phyloP scores from a whole-genome alignment of 306 rosid genomes.

The Gleditsia sinensis region DNA sequence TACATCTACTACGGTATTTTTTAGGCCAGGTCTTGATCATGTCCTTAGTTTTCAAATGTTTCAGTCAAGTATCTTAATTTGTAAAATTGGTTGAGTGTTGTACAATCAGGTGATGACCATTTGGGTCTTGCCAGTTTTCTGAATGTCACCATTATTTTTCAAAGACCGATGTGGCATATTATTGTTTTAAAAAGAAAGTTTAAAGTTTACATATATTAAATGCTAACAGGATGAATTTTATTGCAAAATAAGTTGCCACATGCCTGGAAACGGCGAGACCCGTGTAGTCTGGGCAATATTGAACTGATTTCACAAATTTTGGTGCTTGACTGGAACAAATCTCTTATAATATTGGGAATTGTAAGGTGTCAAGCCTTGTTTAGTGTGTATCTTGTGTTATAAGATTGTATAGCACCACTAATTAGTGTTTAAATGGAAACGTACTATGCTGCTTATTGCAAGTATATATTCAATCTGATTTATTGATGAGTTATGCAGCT shows the following conservation, averaged over 20 bases:
- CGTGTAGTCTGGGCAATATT: slow-evolving; percentile 16
- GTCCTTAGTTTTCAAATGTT: not conserved
- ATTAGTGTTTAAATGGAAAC: slow-evolving; percentile 30
- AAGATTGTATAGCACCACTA: slow-evolving; percentile 24
- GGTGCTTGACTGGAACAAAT: slow-evolving; percentile 27
- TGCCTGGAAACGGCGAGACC: slow-evolving; percentile 35
- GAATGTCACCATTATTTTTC: slow-evolving; percentile 23
- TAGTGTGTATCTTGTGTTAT: slow-evolving; percentile 35
- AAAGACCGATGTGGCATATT: not conserved
- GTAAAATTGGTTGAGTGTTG: slow-evolving; percentile 37
- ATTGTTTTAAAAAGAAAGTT: not conserved
- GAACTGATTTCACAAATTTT: slow-evolving; percentile 34
- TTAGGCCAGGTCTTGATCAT: not conserved
- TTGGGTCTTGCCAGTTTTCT: slow-evolving; percentile 39
- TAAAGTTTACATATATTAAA: not conserved
- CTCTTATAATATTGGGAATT: slow-evolving; percentile 25
- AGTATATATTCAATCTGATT: slow-evolving; percentile 33
- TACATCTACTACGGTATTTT: slow-evolving; percentile 20
- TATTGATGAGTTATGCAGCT: not conserved
- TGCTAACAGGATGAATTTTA: not conserved
- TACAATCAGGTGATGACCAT: slow-evolving; percentile 30
- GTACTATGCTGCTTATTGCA: slow-evolving; percentile 27
- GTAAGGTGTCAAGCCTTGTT: slow-evolving; percentile 34
- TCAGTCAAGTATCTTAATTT: slow-evolving; percentile 32
- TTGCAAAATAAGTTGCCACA: slow-evolving; percentile 25